phyloP scores from a whole-genome alignment of 306 rosid species.

The Vigna trinervia region DNA sequence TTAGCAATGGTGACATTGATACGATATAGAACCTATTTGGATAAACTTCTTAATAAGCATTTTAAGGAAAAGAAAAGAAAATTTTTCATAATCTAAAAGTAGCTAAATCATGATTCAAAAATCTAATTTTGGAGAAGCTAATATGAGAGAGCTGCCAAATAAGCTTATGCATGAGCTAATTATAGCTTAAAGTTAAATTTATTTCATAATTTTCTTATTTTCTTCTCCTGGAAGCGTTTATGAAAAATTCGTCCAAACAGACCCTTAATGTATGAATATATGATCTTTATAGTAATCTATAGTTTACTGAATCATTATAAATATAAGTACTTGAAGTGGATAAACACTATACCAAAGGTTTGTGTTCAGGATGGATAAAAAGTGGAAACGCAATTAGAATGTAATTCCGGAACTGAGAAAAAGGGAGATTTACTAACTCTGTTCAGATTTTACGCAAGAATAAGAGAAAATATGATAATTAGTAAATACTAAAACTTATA shows the following conservation, averaged over 20 bases:
- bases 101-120: too few relatives aligned
- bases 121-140: too few relatives aligned
- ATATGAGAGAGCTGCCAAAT: too few relatives aligned
- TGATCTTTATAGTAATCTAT: conserved; percentile 26
- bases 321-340: background rate
- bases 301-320: background rate
- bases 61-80: too few relatives aligned
- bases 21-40: background rate
- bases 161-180: too few relatives aligned
- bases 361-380: conserved; percentile 3
- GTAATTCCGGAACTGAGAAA: conserved; percentile 11
- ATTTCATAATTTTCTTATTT: too few relatives aligned
- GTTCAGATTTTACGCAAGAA: background rate
- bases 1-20: conserved; percentile 8
- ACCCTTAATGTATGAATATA: background rate
- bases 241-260: too few relatives aligned
- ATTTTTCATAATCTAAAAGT: too few relatives aligned
- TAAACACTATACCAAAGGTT: conserved; percentile 30
- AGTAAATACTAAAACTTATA: conserved; percentile 10
- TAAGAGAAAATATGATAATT: conserved; percentile 3
- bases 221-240: too few relatives aligned
- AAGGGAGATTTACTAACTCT: conserved; percentile 9
- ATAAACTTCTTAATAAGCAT: too few relatives aligned
- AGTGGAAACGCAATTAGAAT: conserved; percentile 17
- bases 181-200: too few relatives aligned